Conservation (phyloP, 2,329 filamentous ascomycete genomes). For the Aspergillus pseudonomiae region DNA sequence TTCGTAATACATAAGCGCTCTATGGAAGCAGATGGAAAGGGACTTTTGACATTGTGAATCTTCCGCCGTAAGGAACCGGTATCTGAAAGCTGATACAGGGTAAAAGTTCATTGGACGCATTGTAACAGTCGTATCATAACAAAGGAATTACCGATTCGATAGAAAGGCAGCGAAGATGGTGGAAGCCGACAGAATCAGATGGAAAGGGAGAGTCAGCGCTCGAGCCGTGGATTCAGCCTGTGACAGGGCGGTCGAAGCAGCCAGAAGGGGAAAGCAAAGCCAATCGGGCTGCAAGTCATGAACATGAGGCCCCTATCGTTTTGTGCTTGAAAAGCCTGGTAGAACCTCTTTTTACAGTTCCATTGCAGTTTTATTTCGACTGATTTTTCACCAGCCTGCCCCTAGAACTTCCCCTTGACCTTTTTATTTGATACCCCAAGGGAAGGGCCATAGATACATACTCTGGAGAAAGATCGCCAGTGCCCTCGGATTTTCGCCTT, state of each 20-base stretch:
- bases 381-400: background rate
- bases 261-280: constrained; percentile 18
- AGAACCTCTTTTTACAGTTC: constrained; percentile 1
- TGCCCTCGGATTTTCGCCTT: constrained; percentile 14
- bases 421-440: background rate
- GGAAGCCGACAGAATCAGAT: constrained; percentile 36
- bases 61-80: constrained; percentile 6
- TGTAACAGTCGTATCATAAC: background rate
- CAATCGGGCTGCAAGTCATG: constrained; percentile 9
- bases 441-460: background rate
- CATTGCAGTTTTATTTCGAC: background rate
- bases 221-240: constrained; percentile 29
- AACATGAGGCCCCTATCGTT: constrained; percentile 3
- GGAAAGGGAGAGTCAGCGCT: constrained; percentile 30
- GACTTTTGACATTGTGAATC: background rate
- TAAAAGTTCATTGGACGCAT: background rate
- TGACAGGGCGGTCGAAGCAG: constrained; percentile 19
- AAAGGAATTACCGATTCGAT: constrained; percentile 14
- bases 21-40: background rate
- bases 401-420: background rate
- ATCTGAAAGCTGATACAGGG: constrained; percentile 7
- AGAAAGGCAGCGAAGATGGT: constrained; percentile 34
- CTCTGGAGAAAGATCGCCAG: background rate
- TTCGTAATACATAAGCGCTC: constrained; percentile 2
- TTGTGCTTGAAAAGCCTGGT: constrained; percentile 14